A percentile compares a stretch with the other conserved stretches of the same genome.
phyloP scores from a whole-genome alignment of 1,139 yeast species.

The Yamadazyma oceani region DNA sequence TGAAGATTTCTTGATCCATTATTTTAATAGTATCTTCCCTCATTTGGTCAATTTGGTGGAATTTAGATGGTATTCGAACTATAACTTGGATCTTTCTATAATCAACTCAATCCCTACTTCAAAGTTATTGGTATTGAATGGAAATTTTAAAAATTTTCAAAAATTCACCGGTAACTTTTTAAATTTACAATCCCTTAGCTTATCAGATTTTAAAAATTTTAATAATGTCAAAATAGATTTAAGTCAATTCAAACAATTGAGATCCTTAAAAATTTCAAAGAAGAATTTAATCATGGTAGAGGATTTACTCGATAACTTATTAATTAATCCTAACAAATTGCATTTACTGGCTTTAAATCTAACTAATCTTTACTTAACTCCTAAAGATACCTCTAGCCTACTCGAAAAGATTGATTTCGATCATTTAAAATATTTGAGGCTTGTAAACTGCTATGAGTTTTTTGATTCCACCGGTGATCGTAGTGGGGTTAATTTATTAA shows the following conservation, averaged over 20 bases:
- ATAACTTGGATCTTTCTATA: conserved; percentile 16
- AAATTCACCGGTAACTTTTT: conserved; percentile 10
- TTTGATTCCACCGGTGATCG: conserved; percentile 13
- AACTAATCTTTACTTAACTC: conserved; percentile 18
- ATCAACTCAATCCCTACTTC: conserved; percentile 16
- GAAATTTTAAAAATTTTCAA: conserved; percentile 21
- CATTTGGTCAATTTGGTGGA: conserved; percentile 19
- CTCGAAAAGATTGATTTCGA: conserved; percentile 14
- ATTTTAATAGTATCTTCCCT: conserved; percentile 20
- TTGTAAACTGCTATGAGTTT: conserved; percentile 23
- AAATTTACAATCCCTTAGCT: conserved; percentile 17
- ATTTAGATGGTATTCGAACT: conserved; percentile 25
- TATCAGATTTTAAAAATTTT: conserved; percentile 21
- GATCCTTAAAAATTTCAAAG: conserved; percentile 19
- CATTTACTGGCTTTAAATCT: conserved; percentile 15
- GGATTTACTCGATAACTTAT: conserved; percentile 15
- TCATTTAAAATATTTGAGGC: conserved; percentile 18
- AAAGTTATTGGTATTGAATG: conserved; percentile 18
- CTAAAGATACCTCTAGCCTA: conserved; percentile 16
- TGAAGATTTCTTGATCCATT: conserved; percentile 21
- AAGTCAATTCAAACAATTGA: conserved; percentile 16
- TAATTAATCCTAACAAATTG: conserved; percentile 12
- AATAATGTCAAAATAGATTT: conserved; percentile 16
- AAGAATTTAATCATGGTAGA: conserved; percentile 16
- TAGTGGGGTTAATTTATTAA: conserved; percentile 9